A percentile compares a stretch with the other conserved stretches of the same genome.
Conservation (phyloP, 73 alveolate species). For the Blepharisma stoltei region DNA sequence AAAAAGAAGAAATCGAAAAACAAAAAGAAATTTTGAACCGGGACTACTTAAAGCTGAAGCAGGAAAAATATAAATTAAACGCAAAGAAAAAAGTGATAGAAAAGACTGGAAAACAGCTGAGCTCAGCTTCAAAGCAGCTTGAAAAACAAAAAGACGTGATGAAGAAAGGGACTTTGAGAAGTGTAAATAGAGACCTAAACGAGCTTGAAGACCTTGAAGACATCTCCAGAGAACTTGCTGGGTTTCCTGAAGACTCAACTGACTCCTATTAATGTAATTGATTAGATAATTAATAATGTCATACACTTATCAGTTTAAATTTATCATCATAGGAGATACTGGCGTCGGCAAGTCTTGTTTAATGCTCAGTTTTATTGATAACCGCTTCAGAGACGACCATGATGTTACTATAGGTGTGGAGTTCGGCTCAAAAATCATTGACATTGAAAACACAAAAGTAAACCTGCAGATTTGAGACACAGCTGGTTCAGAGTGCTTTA, state of each 20-base stretch:
- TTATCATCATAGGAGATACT: conserved; percentile 65
- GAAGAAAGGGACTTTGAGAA: too few relatives aligned
- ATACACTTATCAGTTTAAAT: conserved; percentile 56
- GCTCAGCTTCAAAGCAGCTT: too few relatives aligned
- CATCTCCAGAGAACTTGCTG: too few relatives aligned
- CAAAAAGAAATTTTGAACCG: background rate
- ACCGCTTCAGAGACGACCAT: conserved; percentile 74
- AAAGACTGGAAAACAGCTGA: background rate
- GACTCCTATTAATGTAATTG: too few relatives aligned
- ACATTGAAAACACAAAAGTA: conserved; percentile 59
- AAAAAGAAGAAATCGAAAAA: background rate
- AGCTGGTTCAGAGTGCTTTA: conserved; percentile 93
- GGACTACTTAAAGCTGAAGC: background rate
- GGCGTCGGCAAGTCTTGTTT: conserved; percentile 92
- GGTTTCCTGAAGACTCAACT: too few relatives aligned
- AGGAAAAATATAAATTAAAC: background rate
- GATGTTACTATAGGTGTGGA: conserved; percentile 93
- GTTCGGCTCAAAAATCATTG: conserved; percentile 78
- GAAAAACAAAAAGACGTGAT: too few relatives aligned
- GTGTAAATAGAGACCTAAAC: too few relatives aligned
- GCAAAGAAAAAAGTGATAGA: conserved; percentile 11
- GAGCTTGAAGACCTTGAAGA: too few relatives aligned
- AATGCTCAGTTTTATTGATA: conserved; percentile 67
- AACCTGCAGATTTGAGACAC: conserved; percentile 96
- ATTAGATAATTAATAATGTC: conserved; percentile 20